A percentile compares a stretch with the other conserved stretches of the same genome.
These are phyloP conservation scores for Hypericum androsaemum DNA, from an alignment of 345 rosid genomes.

Conservation along the genomic window DNA sequence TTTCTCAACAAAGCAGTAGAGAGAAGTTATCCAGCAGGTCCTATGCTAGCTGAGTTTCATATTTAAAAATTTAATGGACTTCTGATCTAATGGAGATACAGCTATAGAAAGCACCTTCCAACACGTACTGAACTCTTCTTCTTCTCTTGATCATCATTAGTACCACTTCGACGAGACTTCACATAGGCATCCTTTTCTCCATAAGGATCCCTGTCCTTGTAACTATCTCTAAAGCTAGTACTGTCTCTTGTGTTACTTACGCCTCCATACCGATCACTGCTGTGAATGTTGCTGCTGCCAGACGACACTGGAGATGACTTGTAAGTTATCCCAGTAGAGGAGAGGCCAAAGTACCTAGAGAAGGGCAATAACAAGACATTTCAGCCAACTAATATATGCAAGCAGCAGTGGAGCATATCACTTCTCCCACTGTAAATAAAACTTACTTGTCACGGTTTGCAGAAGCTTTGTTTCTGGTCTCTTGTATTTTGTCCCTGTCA, in stretches of 20 bases:
- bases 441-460: conserved; percentile 89
- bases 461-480: conserved; percentile 79
- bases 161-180: conserved; percentile 36
- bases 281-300: conserved; percentile 36
- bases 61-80: not conserved
- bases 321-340: conserved; percentile 66
- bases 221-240: conserved; percentile 42
- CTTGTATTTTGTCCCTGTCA: conserved; percentile 77
- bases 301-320: conserved; percentile 60
- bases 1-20: too few relatives aligned
- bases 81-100: not conserved
- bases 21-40: too few relatives aligned
- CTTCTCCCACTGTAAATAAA: conserved; percentile 5
- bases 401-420: conserved; percentile 4
- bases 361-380: conserved; percentile 8
- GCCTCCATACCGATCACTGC: conserved; percentile 47
- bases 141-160: conserved; percentile 32
- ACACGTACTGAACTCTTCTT: conserved; percentile 36
- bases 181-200: conserved; percentile 39
- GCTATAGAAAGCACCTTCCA: conserved; percentile 39
- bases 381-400: conserved; percentile 9
- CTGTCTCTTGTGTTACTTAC: conserved; percentile 36
- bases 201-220: conserved; percentile 34
- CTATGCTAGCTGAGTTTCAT: too few relatives aligned
- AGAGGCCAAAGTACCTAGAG: conserved; percentile 80